Evolutionary conservation across 106 monocot species (phyloP).

Genomic region (Acanthochlamys bracteata): DNA sequence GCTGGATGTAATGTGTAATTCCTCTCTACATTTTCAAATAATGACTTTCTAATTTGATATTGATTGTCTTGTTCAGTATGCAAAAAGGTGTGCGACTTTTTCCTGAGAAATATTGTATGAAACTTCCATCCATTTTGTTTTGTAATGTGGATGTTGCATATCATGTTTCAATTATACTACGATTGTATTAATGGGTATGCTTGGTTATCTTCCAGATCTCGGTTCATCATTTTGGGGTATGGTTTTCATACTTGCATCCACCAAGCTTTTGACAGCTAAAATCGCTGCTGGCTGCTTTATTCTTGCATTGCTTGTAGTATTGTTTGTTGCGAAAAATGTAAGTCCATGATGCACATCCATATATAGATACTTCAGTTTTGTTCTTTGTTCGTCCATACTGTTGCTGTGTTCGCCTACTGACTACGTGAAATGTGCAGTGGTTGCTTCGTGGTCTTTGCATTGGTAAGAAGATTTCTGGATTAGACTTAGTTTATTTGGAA

Average conservation of each 20-base stretch:
- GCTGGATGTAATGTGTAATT: constrained; percentile 80
- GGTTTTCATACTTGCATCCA: constrained; percentile 70
- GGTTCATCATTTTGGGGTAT: constrained; percentile 99
- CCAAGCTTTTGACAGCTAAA: constrained; percentile 22
- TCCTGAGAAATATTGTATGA: too few relatives aligned
- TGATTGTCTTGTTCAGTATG: too few relatives aligned
- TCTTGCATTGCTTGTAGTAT: constrained; percentile 75
- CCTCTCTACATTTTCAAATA: not conserved
- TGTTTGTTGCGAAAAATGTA: constrained; percentile 95
- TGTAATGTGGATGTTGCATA: too few relatives aligned
- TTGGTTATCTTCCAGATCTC: constrained; percentile 61
- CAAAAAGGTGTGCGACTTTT: too few relatives aligned
- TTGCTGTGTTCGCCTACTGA: too few relatives aligned
- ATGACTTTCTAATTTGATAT: too few relatives aligned
- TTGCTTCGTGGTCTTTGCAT: constrained; percentile 62
- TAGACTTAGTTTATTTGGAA: not conserved
- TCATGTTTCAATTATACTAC: too few relatives aligned
- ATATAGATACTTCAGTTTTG: too few relatives aligned
- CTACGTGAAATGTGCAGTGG: constrained; percentile 38
- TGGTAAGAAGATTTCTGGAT: constrained; percentile 27
- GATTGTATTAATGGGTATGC: too few relatives aligned
- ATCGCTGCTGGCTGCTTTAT: constrained; percentile 51
- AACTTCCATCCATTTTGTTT: too few relatives aligned
- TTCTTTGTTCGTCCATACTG: too few relatives aligned
- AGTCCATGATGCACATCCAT: constrained; percentile 6